These are phyloP conservation scores for Pythium chondricola DNA, from an alignment of 352 stramenopile genomes.

Conservation along the genomic window DNA sequence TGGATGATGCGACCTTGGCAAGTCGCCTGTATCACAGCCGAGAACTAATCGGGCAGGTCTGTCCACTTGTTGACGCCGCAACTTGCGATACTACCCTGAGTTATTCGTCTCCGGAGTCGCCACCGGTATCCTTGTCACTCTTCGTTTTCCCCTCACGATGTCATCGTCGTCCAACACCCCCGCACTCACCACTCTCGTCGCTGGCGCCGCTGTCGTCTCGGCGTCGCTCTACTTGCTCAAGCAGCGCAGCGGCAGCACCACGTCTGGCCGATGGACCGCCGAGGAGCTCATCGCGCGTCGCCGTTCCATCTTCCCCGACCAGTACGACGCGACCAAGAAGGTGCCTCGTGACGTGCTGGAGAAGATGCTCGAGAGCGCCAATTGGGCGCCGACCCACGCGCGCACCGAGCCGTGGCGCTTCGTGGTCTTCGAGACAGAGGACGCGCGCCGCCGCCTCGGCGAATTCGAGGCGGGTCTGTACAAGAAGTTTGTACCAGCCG, in stretches of 20 bases:
- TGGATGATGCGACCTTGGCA: too few species aligned
- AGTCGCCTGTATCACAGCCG: too few species aligned
- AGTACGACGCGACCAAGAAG: slow-evolving; percentile 50
- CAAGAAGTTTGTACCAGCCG: slow-evolving; percentile 45
- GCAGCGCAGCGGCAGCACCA: slow-evolving; percentile 11
- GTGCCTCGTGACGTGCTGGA: slow-evolving; percentile 57
- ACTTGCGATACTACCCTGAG: too few species aligned
- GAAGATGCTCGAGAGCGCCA: slow-evolving; percentile 72
- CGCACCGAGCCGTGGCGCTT: slow-evolving; percentile 84
- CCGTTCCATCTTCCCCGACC: slow-evolving; percentile 66
- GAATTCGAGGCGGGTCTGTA: slow-evolving; percentile 67
- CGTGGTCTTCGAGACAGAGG: slow-evolving; percentile 52
- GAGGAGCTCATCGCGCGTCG: slow-evolving; percentile 76
- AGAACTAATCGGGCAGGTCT: too few species aligned
- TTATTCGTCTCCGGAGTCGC: too few species aligned
- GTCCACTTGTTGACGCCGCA: not conserved
- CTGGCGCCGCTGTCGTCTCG: slow-evolving; percentile 15
- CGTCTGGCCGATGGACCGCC: slow-evolving; percentile 34
- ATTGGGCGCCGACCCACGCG: slow-evolving; percentile 80
- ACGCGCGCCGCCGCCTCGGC: slow-evolving; percentile 49
- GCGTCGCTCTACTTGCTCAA: slow-evolving; percentile 16
- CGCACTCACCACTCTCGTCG: slow-evolving; percentile 12
- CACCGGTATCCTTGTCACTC: not conserved
- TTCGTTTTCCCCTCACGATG: slow-evolving; percentile 9
- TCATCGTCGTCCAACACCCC: slow-evolving; percentile 8